phyloP scores from a whole-genome alignment of 2,329 filamentous ascomycete genomes.

The Eurotiales sp. region DNA sequence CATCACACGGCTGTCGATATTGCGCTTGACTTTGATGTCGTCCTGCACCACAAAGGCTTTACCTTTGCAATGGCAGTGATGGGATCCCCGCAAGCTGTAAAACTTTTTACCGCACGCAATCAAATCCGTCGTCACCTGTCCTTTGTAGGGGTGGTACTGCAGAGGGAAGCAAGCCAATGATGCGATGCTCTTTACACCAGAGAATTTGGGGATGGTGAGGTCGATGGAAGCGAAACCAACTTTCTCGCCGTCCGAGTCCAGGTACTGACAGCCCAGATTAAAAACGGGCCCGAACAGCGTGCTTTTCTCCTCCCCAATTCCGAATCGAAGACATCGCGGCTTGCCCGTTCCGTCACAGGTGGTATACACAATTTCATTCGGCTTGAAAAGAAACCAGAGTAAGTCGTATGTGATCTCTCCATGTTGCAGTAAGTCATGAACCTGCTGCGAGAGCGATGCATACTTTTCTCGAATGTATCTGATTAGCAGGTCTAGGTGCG shows the following conservation, averaged over 20 bases:
- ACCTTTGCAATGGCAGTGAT: constrained; percentile 24
- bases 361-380: too few relatives aligned
- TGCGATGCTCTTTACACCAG: constrained; percentile 19
- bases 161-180: constrained; percentile 23
- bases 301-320: constrained; percentile 17
- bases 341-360: too few relatives aligned
- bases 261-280: constrained; percentile 15
- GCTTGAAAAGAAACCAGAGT: too few relatives aligned
- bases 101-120: constrained; percentile 19
- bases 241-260: constrained; percentile 22
- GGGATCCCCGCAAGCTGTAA: constrained; percentile 18
- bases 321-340: too few relatives aligned
- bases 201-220: constrained; percentile 15
- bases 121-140: constrained; percentile 12
- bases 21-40: constrained; percentile 17
- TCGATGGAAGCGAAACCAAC: constrained; percentile 19
- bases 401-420: too few relatives aligned
- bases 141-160: constrained; percentile 19
- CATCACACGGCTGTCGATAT: constrained; percentile 25
- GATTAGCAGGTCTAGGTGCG: too few relatives aligned
- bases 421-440: too few relatives aligned
- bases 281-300: constrained; percentile 15
- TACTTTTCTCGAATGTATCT: too few relatives aligned
- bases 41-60: constrained; percentile 25
- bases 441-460: too few relatives aligned